Evolutionary conservation across 345 rosid species (phyloP).

Genomic region (Lepidium africanum): DNA sequence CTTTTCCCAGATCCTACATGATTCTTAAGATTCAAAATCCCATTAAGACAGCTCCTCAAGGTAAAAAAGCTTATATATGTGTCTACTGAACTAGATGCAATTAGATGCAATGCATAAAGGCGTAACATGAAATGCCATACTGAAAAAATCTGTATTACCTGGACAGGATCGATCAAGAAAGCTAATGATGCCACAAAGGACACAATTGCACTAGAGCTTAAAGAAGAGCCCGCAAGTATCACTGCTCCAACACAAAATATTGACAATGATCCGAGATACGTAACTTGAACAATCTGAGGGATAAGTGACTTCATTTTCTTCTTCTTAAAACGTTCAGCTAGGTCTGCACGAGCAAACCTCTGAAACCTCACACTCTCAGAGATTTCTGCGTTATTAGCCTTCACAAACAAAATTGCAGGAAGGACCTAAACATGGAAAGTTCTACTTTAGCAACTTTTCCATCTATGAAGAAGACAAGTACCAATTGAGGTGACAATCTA

Average conservation of each 20-base stretch:
- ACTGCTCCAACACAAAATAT: conserved; percentile 67
- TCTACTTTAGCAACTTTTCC: not conserved
- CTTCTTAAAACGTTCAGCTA: conserved; percentile 52
- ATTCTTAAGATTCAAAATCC: conserved; percentile 31
- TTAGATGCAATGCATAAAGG: not conserved
- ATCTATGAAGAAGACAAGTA: not conserved
- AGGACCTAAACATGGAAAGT: conserved; percentile 43
- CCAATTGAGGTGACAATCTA: not conserved
- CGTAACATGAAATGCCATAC: not conserved
- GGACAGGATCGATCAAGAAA: conserved; percentile 85
- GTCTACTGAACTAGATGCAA: not conserved
- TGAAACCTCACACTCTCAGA: conserved; percentile 66
- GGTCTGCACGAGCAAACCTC: conserved; percentile 65
- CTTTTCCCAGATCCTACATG: conserved; percentile 80
- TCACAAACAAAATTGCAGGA: conserved; percentile 81
- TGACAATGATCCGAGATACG: conserved; percentile 64
- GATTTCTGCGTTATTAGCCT: conserved; percentile 82
- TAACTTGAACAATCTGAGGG: conserved; percentile 72
- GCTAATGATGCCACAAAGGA: conserved; percentile 74
- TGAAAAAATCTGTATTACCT: conserved; percentile 39
- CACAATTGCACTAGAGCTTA: conserved; percentile 56
- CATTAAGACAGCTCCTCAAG: conserved; percentile 32
- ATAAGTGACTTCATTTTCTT: conserved; percentile 87
- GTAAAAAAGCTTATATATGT: not conserved
- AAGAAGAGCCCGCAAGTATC: conserved; percentile 51